Base-by-base conservation (phyloP, 495 filamentous ascomycete genomes). In the Aspergillus campestris region DNA sequence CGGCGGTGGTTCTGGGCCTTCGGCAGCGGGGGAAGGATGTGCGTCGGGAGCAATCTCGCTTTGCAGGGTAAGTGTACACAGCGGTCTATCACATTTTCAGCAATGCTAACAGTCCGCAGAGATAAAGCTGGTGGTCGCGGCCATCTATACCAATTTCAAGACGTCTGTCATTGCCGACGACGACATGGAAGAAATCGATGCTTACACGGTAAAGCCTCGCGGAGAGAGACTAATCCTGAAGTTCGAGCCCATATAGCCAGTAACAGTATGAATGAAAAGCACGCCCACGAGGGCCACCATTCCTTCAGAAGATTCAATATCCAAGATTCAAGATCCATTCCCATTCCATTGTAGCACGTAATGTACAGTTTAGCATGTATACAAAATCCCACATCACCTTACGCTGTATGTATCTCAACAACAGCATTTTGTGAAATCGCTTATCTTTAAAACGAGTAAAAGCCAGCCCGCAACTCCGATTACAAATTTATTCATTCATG, bases 1-100 rank as follows among this genome's bases (percentile, higher is more conserved):
- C 66, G 73, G 37, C 66, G 83, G 28, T 83, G 81, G 71, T 90
- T 90, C 59, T 94, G 87, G 87, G 86, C 86, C 0, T 94, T 94
- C 66, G 80, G 84, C 3, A 87, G 81, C 42, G 87, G 87, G 1
- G 85, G 86, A 0, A 65, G 87, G 44, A 92, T 91, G 87, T 94
- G 87, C 52, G 72, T 92, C 8, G 87, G 87, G 5, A 86, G 79
- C 35, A 84, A 91, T 64, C 78, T 94, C 40, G 86, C 87, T 10
- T 72, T 89, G 66, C 80, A 86, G 60, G 81, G 84, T 87, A 65
- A 49, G 71, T 33, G 31, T 27, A 2, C 11, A 6, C 10, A n/a
- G 3, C 34, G 11, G 30, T 38, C 13, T n/a, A 7, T 34, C 11
- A 11, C 14, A 1, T 24, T 34, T 12, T 39, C 30, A 7, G 9